phyloP scores from a whole-genome alignment of 768 basidiomycete species.

The Phanerodontia chrysosporium region DNA sequence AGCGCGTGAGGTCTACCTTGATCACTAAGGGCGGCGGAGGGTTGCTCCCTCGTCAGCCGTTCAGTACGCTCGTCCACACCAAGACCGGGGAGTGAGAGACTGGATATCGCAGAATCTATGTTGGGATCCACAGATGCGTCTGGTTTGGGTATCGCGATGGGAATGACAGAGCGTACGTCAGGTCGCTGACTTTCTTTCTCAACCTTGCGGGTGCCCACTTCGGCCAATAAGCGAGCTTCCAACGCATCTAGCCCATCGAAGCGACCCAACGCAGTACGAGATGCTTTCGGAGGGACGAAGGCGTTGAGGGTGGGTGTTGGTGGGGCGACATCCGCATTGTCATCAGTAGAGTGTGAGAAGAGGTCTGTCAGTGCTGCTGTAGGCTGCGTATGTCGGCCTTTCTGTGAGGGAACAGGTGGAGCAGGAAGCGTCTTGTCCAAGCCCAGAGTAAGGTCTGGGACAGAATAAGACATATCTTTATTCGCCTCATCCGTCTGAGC shows the following conservation, averaged over 20 bases:
- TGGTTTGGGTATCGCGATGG: constrained; percentile 34
- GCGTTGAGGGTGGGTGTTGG: constrained; percentile 30
- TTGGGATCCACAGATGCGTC: constrained; percentile 20
- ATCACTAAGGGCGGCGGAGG: background rate
- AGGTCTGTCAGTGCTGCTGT: background rate
- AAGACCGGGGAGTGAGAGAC: constrained; percentile 35
- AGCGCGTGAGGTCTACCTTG: background rate
- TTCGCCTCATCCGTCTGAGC: constrained; percentile 41
- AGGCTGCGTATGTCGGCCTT: constrained; percentile 23
- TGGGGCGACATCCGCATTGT: constrained; percentile 11
- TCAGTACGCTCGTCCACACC: constrained; percentile 19
- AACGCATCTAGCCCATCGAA: constrained; percentile 52
- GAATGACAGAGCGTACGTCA: constrained; percentile 35
- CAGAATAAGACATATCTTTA: constrained; percentile 23
- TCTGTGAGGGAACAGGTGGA: constrained; percentile 47
- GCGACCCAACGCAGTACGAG: constrained; percentile 9
- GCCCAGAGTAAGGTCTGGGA: constrained; percentile 11
- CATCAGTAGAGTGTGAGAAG: background rate
- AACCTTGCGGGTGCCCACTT: constrained; percentile 64
- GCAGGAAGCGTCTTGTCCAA: constrained; percentile 58
- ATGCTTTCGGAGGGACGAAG: constrained; percentile 24
- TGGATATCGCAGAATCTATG: constrained; percentile 47
- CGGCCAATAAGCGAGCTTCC: constrained; percentile 60
- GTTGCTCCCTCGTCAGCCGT: constrained; percentile 1
- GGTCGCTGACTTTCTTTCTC: constrained; percentile 26